Percentiles rank a stretch among this genome's conserved stretches.
Evolutionary conservation across 108 stramenopile genomes (phyloP).

Genomic region (Fistulifera pelliculosa): DNA sequence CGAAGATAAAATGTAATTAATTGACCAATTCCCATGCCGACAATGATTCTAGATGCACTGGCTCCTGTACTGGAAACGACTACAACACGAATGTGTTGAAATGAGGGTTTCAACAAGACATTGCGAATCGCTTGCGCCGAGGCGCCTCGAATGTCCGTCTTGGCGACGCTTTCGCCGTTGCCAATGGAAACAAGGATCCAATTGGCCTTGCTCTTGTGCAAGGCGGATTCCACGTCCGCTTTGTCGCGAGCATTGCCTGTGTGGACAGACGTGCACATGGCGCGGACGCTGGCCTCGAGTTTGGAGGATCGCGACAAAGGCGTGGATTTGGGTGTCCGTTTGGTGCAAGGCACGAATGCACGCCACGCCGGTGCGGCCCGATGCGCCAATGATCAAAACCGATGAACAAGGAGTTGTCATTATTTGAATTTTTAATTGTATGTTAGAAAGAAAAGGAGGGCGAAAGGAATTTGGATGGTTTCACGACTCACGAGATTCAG

Average conservation of each 20-base stretch:
- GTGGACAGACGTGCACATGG: conserved; percentile 6
- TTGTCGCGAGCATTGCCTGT: conserved; percentile 10
- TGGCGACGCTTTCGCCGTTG: conserved; percentile 5
- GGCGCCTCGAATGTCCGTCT: conserved; percentile 9
- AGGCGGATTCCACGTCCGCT: conserved; percentile 10
- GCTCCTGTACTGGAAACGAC: conserved; percentile 22
- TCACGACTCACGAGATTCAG: too few relatives aligned
- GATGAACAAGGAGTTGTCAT: background rate
- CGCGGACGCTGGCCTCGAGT: background rate
- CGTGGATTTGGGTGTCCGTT: conserved; percentile 2
- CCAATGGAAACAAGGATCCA: conserved; percentile 15
- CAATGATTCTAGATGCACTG: conserved; percentile 12
- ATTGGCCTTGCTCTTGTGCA: conserved; percentile 7
- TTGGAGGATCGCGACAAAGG: conserved; percentile 16
- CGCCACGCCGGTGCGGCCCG: conserved; percentile 31
- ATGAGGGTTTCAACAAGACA: conserved; percentile 8
- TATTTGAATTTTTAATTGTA: too few relatives aligned
- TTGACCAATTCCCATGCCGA: conserved; percentile 21
- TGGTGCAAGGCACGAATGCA: background rate
- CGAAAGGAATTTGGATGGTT: too few relatives aligned
- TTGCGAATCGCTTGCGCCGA: conserved; percentile 15
- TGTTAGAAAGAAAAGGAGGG: too few relatives aligned
- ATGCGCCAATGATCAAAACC: conserved; percentile 40
- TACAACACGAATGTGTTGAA: conserved; percentile 13
- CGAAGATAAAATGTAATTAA: conserved; percentile 17